phyloP scores from a whole-genome alignment of 73 alveolate species.

The Diophrys sp. region DNA sequence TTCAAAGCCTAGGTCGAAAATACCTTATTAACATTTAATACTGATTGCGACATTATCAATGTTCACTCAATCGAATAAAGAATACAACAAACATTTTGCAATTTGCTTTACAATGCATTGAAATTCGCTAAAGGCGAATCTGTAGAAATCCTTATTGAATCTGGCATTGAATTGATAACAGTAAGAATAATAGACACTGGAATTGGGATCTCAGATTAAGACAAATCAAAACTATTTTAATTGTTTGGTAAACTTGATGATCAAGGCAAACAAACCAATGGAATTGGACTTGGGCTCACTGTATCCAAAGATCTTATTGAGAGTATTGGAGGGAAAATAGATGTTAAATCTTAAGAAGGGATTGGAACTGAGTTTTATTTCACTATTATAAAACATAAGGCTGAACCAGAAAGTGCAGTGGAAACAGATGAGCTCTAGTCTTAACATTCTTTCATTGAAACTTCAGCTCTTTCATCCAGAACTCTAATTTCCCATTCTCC shows the following conservation, averaged over 20 bases:
- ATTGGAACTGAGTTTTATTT: not conserved
- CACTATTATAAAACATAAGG: conserved; percentile 7
- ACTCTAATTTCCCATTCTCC: no score
- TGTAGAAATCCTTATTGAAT: not conserved
- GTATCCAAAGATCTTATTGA: not conserved
- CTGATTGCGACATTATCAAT: no score
- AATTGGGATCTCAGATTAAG: not conserved
- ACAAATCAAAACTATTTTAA: not conserved
- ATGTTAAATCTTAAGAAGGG: conserved; percentile 5
- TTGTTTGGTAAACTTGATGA: conserved; percentile 6
- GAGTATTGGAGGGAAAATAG: conserved; percentile 7
- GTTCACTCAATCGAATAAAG: not conserved
- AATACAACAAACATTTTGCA: not conserved
- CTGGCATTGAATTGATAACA: not conserved
- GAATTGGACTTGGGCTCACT: conserved; percentile 16
- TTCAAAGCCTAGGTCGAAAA: no score
- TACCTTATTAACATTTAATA: no score
- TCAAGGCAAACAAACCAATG: not conserved
- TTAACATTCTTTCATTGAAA: no score
- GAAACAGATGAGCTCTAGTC: no score
- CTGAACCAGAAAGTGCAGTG: no score
- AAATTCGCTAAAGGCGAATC: conserved; percentile 7
- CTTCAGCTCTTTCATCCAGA: no score
- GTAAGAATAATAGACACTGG: conserved; percentile 16
- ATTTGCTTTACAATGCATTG: conserved; percentile 3